A percentile compares a stretch with the other conserved stretches of the same genome.
Conservation (phyloP, 2,329 filamentous ascomycete species). For the Fusarium staphyleae region DNA sequence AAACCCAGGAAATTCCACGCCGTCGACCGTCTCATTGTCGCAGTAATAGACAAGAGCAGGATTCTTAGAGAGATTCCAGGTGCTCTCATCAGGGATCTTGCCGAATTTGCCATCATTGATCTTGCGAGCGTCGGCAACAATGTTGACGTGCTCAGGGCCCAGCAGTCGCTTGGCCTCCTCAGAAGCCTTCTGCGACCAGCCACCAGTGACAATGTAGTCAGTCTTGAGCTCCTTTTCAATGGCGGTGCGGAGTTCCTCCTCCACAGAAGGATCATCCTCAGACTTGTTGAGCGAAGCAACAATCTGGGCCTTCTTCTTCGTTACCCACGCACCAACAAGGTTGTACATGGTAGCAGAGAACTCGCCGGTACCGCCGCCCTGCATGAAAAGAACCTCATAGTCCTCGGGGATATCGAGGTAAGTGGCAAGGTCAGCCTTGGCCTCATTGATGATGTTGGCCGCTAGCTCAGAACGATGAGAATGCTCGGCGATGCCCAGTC, state of each 20-base stretch:
- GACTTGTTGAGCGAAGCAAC: slow-evolving; percentile 60
- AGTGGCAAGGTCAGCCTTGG: slow-evolving; percentile 74
- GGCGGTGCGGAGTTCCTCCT: slow-evolving; percentile 67
- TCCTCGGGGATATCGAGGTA: slow-evolving; percentile 84
- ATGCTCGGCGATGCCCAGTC: slow-evolving; percentile 87
- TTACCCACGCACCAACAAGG: slow-evolving; percentile 82
- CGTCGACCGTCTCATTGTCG: slow-evolving; percentile 93
- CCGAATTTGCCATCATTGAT: slow-evolving; percentile 83
- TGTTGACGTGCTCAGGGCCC: slow-evolving; percentile 80
- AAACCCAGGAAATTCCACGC: slow-evolving; percentile 84
- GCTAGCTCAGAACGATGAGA: slow-evolving; percentile 86
- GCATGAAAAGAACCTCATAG: slow-evolving; percentile 90
- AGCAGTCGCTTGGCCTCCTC: slow-evolving; percentile 82
- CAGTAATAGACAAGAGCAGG: slow-evolving; percentile 86
- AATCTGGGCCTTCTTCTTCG: slow-evolving; percentile 67
- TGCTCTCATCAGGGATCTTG: slow-evolving; percentile 76
- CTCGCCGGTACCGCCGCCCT: slow-evolving; percentile 84
- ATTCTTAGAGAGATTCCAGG: slow-evolving; percentile 75
- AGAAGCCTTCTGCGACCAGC: slow-evolving; percentile 86
- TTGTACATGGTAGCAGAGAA: slow-evolving; percentile 88
- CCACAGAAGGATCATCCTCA: slow-evolving; percentile 57
- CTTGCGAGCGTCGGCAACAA: slow-evolving; percentile 69
- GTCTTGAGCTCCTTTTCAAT: slow-evolving; percentile 76
- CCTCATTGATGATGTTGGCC: slow-evolving; percentile 77
- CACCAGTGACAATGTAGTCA: slow-evolving; percentile 90